These are phyloP conservation scores for Paramecium bursaria DNA, from an alignment of 73 alveolate species.

Conservation along the genomic window DNA sequence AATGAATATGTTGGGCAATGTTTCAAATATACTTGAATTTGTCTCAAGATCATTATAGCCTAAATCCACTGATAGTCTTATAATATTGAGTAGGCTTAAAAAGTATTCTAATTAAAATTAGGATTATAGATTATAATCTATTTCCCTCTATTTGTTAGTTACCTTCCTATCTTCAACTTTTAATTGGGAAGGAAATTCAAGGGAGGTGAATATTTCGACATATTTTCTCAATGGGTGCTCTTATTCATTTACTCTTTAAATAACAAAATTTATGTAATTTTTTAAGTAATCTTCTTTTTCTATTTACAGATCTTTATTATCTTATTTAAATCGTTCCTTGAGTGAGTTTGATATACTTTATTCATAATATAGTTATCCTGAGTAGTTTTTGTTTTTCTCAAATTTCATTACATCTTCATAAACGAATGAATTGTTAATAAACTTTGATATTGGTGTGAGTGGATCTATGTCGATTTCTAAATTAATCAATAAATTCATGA, in stretches of 20 bases:
- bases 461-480: conserved; percentile 38
- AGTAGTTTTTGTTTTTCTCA: background rate
- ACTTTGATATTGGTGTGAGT: background rate
- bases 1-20: conserved; percentile 19
- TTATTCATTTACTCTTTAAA: background rate
- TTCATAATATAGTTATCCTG: conserved; percentile 34
- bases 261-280: background rate
- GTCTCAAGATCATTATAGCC: conserved; percentile 43
- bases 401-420: conserved; percentile 22
- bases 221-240: background rate
- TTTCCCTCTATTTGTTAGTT: background rate
- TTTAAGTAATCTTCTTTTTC: no score
- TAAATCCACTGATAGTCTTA: conserved; percentile 22
- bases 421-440: conserved; percentile 17
- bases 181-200: conserved; percentile 34
- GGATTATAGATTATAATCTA: background rate
- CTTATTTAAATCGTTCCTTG: conserved; percentile 13
- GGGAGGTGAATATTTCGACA: conserved; percentile 1
- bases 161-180: background rate
- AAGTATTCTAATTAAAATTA: conserved; percentile 21
- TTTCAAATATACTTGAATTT: conserved; percentile 25
- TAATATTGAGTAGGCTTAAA: background rate
- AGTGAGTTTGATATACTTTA: conserved; percentile 1
- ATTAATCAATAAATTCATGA: conserved; percentile 25
- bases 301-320: background rate